These are phyloP conservation scores for Chytriomyces confervae DNA, from an alignment of 192 early-diverging fungal species.

Conservation along the genomic window DNA sequence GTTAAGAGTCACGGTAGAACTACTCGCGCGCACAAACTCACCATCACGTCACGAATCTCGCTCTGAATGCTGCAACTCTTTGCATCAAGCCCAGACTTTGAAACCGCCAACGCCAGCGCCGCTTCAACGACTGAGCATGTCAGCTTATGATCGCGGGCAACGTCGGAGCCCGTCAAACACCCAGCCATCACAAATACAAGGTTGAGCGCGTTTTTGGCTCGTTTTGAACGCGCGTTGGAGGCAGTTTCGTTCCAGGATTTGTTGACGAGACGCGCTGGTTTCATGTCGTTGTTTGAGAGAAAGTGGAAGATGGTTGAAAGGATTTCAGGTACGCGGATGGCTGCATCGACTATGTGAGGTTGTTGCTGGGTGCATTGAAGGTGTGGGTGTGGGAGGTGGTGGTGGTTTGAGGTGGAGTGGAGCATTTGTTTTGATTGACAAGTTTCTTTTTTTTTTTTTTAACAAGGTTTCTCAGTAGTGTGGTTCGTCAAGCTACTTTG, in stretches of 20 bases:
- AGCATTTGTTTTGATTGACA: too few species aligned
- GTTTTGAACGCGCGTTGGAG: background rate
- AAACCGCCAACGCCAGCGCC: background rate
- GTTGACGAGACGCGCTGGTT: slow-evolving; percentile 2
- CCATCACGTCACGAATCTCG: slow-evolving; percentile 1
- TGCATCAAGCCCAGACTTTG: slow-evolving; percentile 1
- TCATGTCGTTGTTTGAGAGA: background rate
- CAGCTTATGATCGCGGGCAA: background rate
- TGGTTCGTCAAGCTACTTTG: too few species aligned
- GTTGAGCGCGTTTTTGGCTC: slow-evolving; percentile 5
- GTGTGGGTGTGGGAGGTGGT: background rate
- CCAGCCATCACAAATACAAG: slow-evolving; percentile 16
- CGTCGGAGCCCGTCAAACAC: background rate
- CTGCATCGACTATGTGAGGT: too few species aligned
- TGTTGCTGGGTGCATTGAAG: too few species aligned
- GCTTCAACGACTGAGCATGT: background rate
- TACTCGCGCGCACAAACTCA: background rate
- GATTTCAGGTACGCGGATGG: slow-evolving; percentile 18
- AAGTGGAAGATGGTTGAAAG: slow-evolving; percentile 25
- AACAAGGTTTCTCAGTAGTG: too few species aligned
- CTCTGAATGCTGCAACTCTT: background rate
- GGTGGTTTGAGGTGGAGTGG: background rate
- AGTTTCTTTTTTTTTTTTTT: too few species aligned
- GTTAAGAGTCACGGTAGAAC: too few species aligned
- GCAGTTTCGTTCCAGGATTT: background rate